A percentile compares a stretch with the other conserved stretches of the same genome.
Evolutionary conservation across 148 eudicot genomes (phyloP).

Genomic region (Amaranthus hypochondriacus): DNA sequence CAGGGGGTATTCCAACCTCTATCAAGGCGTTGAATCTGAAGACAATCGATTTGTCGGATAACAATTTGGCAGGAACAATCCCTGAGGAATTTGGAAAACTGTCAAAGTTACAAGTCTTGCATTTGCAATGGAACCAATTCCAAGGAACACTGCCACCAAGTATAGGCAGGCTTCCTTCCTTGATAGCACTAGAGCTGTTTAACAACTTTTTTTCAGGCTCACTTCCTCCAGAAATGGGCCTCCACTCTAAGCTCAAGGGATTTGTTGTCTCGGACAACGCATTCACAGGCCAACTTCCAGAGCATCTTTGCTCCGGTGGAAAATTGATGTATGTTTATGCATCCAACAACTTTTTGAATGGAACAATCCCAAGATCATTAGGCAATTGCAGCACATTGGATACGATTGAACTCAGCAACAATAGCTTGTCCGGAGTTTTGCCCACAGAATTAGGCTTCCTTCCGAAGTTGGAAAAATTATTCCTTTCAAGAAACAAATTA

Average conservation of each 20-base stretch:
- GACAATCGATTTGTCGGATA: conserved; percentile 38
- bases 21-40: conserved; percentile 33
- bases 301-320: conserved; percentile 44
- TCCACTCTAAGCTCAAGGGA: conserved; percentile 43
- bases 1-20: conserved; percentile 48
- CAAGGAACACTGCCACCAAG: conserved; percentile 41
- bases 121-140: conserved; percentile 32
- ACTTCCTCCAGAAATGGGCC: conserved; percentile 55
- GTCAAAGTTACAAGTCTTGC: conserved; percentile 26
- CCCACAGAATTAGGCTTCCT: conserved; percentile 35
- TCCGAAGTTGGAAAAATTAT: conserved; percentile 24
- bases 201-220: conserved; percentile 42
- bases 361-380: conserved; percentile 53
- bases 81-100: conserved; percentile 37
- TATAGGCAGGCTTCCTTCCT: conserved; percentile 34
- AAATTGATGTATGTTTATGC: conserved; percentile 44
- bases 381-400: conserved; percentile 33
- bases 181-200: conserved; percentile 28
- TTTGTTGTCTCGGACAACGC: conserved; percentile 46
- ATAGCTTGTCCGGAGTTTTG: conserved; percentile 43
- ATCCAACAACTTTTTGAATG: conserved; percentile 42
- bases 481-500: conserved; percentile 33
- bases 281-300: conserved; percentile 60
- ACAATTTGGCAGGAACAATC: conserved; percentile 41
- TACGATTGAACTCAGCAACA: conserved; percentile 35